These are phyloP conservation scores for Tieghemostelium lacteum DNA, from an alignment of 78 protist genomes.

Conservation along the genomic window DNA sequence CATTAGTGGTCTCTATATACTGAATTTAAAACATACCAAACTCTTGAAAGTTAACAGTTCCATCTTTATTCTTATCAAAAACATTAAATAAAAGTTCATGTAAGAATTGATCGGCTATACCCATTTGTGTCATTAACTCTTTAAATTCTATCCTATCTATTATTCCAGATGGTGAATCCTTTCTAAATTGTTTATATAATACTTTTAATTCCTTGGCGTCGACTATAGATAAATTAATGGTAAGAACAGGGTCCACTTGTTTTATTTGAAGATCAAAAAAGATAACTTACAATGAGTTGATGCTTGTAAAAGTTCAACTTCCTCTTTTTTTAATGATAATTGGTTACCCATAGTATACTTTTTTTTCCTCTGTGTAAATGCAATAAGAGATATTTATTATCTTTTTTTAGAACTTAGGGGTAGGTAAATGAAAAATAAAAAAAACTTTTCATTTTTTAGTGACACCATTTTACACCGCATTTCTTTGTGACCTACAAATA, in stretches of 20 bases:
- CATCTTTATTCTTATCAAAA: slow-evolving; percentile 83
- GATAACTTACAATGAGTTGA: slow-evolving; percentile 54
- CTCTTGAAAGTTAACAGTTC: slow-evolving; percentile 80
- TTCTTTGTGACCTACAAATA: too few relatives aligned
- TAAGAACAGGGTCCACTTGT: neutral
- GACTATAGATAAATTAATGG: slow-evolving; percentile 28
- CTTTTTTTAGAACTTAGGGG: too few relatives aligned
- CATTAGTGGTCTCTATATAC: neutral
- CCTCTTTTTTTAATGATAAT: slow-evolving; percentile 58
- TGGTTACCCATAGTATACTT: slow-evolving; percentile 69
- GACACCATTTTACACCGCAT: too few relatives aligned
- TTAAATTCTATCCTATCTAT: slow-evolving; percentile 49
- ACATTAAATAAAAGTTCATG: slow-evolving; percentile 79
- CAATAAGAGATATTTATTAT: too few relatives aligned
- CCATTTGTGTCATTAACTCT: slow-evolving; percentile 86
- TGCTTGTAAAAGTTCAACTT: slow-evolving; percentile 29
- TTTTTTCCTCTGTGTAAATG: too few relatives aligned
- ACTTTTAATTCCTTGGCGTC: slow-evolving; percentile 72
- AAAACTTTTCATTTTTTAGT: too few relatives aligned
- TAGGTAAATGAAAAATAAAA: too few relatives aligned
- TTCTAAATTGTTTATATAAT: slow-evolving; percentile 77
- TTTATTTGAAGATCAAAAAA: neutral
- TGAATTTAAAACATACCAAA: slow-evolving; percentile 31
- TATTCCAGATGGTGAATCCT: slow-evolving; percentile 79
- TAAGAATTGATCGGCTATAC: slow-evolving; percentile 77